Percentiles rank a stretch among this genome's conserved stretches.
Conservation (phyloP, 2,329 filamentous ascomycete genomes). For the Cercospora canescens region DNA sequence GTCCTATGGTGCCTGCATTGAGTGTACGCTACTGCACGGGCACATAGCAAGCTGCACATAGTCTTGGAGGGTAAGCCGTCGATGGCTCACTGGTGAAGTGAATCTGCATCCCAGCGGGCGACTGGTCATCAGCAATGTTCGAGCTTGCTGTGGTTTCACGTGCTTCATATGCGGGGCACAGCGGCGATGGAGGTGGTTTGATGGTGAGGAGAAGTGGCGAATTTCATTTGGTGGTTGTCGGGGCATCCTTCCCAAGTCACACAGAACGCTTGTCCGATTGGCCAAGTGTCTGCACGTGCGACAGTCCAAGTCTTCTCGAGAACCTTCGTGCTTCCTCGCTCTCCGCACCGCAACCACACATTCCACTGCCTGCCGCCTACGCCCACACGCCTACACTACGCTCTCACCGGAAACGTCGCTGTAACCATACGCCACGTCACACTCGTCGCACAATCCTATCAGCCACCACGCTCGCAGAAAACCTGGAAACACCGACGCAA, state of each 20-base stretch:
- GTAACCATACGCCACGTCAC: not conserved
- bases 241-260: slow-evolving; percentile 7
- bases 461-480: slow-evolving; percentile 32
- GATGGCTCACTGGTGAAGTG: no score
- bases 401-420: not conserved
- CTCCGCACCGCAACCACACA: not conserved
- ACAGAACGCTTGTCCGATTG: slow-evolving; percentile 2
- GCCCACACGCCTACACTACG: not conserved
- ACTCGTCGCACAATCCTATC: slow-evolving; percentile 7
- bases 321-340: slow-evolving; percentile 7
- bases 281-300: slow-evolving; percentile 10
- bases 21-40: no score
- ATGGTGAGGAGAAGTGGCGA: not conserved
- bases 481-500: slow-evolving; percentile 54
- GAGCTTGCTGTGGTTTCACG: not conserved
- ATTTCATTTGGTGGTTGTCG: slow-evolving; percentile 1
- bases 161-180: not conserved
- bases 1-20: no score
- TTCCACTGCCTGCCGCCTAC: not conserved
- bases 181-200: not conserved
- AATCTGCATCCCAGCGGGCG: no score
- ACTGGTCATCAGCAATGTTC: no score
- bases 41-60: no score
- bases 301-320: not conserved
- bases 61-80: no score